phyloP scores from a whole-genome alignment of 1,284 basidiomycete species.

The Clitocybe nebularis region DNA sequence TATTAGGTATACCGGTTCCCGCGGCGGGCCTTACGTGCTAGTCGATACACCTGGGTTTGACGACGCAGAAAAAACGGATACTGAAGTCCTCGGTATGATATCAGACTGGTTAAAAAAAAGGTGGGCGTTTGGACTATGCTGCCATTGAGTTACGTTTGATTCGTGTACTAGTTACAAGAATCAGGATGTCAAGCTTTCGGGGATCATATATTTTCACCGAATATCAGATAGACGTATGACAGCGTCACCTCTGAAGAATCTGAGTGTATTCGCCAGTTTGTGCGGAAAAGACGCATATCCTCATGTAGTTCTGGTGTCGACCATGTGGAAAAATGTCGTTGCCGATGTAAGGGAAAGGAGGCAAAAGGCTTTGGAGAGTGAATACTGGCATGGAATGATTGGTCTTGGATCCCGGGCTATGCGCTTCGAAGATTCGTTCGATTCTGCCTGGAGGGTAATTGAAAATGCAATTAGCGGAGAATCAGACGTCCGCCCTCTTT shows the following conservation, averaged over 20 bases:
- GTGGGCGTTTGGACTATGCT: not conserved
- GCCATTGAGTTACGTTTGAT: not conserved
- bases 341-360: not conserved
- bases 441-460: slow-evolving; percentile 12
- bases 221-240: not conserved
- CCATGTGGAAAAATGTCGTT: not conserved
- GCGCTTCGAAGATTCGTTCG: not conserved
- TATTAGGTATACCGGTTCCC: slow-evolving; percentile 2
- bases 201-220: not conserved
- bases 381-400: slow-evolving; percentile 4
- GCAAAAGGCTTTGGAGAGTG: not conserved
- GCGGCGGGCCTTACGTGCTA: slow-evolving; percentile 6
- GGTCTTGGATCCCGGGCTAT: not conserved
- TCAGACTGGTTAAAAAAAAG: slow-evolving; percentile 10
- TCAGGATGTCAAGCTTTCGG: not conserved
- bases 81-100: slow-evolving; percentile 8
- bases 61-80: slow-evolving; percentile 10
- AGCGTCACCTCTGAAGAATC: not conserved
- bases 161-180: slow-evolving; percentile 10
- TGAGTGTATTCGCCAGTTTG: not conserved
- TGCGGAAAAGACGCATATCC: not conserved
- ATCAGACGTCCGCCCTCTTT: slow-evolving; percentile 3
- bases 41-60: slow-evolving; percentile 14
- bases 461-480: not conserved
- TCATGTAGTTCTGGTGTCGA: not conserved